These are phyloP conservation scores for Microdochium bolleyi DNA, from an alignment of 2,329 filamentous ascomycete species.

Conservation along the genomic window DNA sequence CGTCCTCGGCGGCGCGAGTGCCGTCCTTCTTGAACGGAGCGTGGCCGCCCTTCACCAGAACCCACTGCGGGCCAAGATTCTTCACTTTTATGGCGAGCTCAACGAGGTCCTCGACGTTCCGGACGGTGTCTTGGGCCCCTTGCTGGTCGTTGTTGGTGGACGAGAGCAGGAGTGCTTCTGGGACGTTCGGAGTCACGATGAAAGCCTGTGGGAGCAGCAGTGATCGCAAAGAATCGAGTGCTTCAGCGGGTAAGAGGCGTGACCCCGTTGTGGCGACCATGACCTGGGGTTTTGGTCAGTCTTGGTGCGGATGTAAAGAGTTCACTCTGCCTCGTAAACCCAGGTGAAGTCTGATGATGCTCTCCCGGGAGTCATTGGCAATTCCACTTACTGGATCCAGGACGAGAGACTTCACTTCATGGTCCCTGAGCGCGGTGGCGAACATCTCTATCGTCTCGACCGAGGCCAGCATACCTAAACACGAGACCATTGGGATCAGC, in stretches of 20 bases:
- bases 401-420: slow-evolving; percentile 52
- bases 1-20: slow-evolving; percentile 45
- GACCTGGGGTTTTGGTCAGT: slow-evolving; percentile 46
- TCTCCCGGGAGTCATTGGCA: too few relatives aligned
- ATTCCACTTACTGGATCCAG: slow-evolving; percentile 70
- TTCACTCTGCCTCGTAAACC: not conserved
- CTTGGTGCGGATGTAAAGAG: not conserved
- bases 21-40: slow-evolving; percentile 63
- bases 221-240: slow-evolving; percentile 51
- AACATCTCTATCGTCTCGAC: slow-evolving; percentile 62
- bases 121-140: slow-evolving; percentile 30
- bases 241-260: slow-evolving; percentile 55
- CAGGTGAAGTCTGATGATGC: too few relatives aligned
- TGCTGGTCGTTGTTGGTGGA: slow-evolving; percentile 21
- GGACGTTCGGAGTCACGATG: slow-evolving; percentile 69
- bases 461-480: slow-evolving; percentile 72
- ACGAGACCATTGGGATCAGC: not conserved
- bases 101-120: slow-evolving; percentile 58
- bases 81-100: slow-evolving; percentile 58
- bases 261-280: slow-evolving; percentile 85
- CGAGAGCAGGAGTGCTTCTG: slow-evolving; percentile 62
- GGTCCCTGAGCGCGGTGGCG: slow-evolving; percentile 51
- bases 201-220: slow-evolving; percentile 59
- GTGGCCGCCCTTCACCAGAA: slow-evolving; percentile 88
- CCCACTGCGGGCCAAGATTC: slow-evolving; percentile 64